phyloP scores from a whole-genome alignment of 108 stramenopile genomes.

The Skeletonema menzelii region DNA sequence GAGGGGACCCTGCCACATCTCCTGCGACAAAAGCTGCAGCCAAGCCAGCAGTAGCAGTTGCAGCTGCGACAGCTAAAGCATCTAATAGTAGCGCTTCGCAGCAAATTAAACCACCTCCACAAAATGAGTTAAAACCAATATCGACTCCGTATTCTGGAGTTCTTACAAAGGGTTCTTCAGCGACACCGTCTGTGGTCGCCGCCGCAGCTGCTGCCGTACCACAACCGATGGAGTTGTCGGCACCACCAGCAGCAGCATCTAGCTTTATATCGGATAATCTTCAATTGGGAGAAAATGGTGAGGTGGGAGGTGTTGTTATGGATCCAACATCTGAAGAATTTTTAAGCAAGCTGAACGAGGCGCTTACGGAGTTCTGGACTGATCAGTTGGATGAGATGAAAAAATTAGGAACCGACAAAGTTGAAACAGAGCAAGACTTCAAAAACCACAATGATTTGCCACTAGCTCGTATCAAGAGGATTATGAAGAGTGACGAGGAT shows the following conservation, averaged over 20 bases:
- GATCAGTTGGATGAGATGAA: conserved; percentile 61
- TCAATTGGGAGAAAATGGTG: conserved; percentile 4
- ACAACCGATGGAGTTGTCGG: background rate
- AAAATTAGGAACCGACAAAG: conserved; percentile 27
- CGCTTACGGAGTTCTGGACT: conserved; percentile 73
- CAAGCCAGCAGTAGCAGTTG: conserved; percentile 15
- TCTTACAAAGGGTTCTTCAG: background rate
- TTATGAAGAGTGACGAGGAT: conserved; percentile 99
- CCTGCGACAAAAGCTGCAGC: conserved; percentile 6
- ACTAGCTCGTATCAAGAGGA: conserved; percentile 97
- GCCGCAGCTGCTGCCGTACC: conserved; percentile 14
- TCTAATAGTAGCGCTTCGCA: background rate
- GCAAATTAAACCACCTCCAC: conserved; percentile 14
- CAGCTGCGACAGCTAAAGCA: conserved; percentile 14
- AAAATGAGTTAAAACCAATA: conserved; percentile 7
- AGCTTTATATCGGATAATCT: background rate
- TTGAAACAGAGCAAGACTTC: conserved; percentile 86
- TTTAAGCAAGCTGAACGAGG: conserved; percentile 58
- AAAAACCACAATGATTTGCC: conserved; percentile 93
- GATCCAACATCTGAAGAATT: conserved; percentile 68
- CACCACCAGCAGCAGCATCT: background rate
- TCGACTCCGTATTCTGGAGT: background rate
- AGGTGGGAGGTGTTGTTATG: conserved; percentile 44
- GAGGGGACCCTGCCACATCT: conserved; percentile 24
- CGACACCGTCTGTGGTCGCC: conserved; percentile 2